phyloP scores from a whole-genome alignment of 2,329 filamentous ascomycete species.

The Hymenoscyphus fraxineus region DNA sequence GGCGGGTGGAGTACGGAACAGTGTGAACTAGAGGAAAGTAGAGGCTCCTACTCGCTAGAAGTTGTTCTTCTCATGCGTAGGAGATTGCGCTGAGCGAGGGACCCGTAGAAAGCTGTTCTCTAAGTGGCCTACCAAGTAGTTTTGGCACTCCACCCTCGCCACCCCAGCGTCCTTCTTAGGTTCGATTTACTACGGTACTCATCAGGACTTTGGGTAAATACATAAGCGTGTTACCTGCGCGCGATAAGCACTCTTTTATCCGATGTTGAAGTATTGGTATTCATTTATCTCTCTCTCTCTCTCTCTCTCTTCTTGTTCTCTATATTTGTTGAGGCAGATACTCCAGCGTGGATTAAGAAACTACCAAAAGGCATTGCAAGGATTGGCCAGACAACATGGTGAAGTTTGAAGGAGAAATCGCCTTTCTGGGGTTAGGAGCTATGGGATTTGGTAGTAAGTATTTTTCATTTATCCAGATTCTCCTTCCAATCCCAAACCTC shows the following conservation, averaged over 20 bases:
- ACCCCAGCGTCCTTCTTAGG: too few species aligned
- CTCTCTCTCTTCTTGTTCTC: neutral
- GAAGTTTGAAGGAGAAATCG: conserved; percentile 7
- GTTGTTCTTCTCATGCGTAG: too few species aligned
- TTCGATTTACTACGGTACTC: too few species aligned
- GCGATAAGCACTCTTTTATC: neutral
- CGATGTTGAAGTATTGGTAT: neutral
- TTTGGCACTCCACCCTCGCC: too few species aligned
- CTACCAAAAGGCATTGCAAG: neutral
- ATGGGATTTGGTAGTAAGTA: conserved; percentile 13
- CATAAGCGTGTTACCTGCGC: neutral
- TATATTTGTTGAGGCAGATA: neutral
- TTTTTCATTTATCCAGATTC: neutral
- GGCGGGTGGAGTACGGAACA: too few species aligned
- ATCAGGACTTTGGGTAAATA: neutral
- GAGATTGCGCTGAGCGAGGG: too few species aligned
- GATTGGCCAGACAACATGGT: neutral
- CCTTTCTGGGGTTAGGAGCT: conserved; percentile 11
- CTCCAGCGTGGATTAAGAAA: neutral
- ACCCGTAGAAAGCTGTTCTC: too few species aligned
- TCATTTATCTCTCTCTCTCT: neutral
- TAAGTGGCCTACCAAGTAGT: too few species aligned
- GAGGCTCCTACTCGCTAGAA: too few species aligned
- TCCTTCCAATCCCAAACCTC: neutral
- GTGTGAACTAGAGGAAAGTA: too few species aligned